Evolutionary conservation across 1,284 basidiomycete genomes (phyloP).

Genomic region (Puccinia triticina): DNA sequence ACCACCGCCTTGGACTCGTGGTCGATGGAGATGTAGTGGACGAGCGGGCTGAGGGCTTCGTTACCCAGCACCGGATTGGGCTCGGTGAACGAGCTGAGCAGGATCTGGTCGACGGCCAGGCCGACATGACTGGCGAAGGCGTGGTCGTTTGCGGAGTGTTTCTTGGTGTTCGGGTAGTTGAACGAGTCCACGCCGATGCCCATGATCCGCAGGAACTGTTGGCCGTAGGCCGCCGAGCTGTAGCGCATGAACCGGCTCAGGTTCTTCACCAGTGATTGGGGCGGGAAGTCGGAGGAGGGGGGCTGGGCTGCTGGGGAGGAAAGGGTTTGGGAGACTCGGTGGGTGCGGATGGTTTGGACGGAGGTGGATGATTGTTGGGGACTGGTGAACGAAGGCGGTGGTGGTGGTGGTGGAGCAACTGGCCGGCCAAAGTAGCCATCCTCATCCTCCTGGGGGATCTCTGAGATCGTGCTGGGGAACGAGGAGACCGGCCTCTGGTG

Average conservation of each 20-base stretch:
- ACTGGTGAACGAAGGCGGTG: neutral
- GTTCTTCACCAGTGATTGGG: conserved; percentile 62
- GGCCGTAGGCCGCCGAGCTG: conserved; percentile 63
- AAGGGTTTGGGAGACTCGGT: conserved; percentile 18
- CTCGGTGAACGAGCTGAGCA: conserved; percentile 64
- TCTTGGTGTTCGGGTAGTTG: conserved; percentile 63
- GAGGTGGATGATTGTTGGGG: conserved; percentile 15
- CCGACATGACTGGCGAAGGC: conserved; percentile 63
- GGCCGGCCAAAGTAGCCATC: neutral
- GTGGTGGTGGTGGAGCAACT: neutral
- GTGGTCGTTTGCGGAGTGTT: conserved; percentile 60
- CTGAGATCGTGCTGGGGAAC: neutral
- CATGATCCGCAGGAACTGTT: conserved; percentile 63
- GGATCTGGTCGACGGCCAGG: conserved; percentile 63
- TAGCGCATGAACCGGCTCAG: conserved; percentile 64
- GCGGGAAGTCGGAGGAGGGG: conserved; percentile 60
- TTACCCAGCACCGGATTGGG: conserved; percentile 55
- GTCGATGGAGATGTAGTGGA: conserved; percentile 64
- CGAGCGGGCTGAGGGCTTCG: conserved; percentile 62
- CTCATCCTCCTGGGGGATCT: neutral
- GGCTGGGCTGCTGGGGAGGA: conserved; percentile 7
- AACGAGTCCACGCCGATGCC: conserved; percentile 61
- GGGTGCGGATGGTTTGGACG: neutral
- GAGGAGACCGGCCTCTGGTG: neutral
- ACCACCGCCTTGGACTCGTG: conserved; percentile 62